phyloP scores from a whole-genome alignment of 2,329 filamentous ascomycete species.

The Colletotrichum acutatum region DNA sequence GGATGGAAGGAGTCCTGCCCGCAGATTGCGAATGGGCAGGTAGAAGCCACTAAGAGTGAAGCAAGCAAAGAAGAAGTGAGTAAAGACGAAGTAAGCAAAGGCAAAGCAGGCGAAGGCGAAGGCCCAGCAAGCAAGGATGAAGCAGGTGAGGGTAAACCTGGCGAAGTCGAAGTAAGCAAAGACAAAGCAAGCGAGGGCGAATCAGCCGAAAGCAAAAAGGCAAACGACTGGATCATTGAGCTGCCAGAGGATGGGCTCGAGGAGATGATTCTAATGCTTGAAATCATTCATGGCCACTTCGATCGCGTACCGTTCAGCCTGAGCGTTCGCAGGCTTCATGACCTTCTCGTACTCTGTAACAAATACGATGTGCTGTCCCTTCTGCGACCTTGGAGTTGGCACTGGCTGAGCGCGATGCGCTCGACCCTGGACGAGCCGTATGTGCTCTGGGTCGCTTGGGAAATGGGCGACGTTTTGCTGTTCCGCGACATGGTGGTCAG shows the following conservation, averaged over 20 bases:
- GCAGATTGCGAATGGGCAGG: too few species aligned
- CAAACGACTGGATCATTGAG: not conserved
- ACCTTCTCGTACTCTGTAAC: not conserved
- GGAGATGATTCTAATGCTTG: not conserved
- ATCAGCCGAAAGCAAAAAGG: not conserved
- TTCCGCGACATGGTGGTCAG: not conserved
- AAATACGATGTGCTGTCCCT: not conserved
- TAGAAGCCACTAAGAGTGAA: too few species aligned
- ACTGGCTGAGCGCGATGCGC: not conserved
- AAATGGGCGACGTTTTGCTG: not conserved
- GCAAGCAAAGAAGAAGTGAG: too few species aligned
- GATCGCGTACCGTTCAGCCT: not conserved
- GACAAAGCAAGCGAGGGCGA: too few species aligned
- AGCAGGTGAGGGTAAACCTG: too few species aligned
- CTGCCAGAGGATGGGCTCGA: not conserved
- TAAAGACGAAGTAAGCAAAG: too few species aligned
- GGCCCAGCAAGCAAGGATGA: too few species aligned
- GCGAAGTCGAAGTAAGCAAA: too few species aligned
- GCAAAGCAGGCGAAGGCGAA: too few species aligned
- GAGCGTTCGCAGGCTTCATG: not conserved
- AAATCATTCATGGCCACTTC: not conserved
- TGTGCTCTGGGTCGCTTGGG: not conserved
- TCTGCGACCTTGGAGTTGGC: not conserved
- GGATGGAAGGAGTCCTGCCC: not conserved
- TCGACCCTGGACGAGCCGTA: not conserved